Percentiles rank a stretch among this genome's conserved stretches.
These are phyloP conservation scores for Apiotrichum sp. DNA, from an alignment of 1,284 basidiomycete genomes.

Conservation along the genomic window DNA sequence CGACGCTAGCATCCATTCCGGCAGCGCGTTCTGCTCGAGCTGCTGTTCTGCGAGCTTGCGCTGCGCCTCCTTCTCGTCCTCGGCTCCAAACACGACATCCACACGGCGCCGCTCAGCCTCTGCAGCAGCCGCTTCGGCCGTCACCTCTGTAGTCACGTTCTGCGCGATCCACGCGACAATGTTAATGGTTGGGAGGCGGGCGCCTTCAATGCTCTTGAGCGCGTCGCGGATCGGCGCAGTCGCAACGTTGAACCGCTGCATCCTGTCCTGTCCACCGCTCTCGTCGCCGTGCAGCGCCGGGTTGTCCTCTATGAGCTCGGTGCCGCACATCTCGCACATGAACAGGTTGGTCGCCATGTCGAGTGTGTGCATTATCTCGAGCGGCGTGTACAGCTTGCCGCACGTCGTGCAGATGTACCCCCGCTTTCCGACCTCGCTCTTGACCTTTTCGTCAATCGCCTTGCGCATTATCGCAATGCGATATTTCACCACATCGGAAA, in stretches of 20 bases:
- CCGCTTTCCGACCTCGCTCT: constrained; percentile 84
- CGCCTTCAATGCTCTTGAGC: constrained; percentile 78
- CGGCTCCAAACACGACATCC: constrained; percentile 70
- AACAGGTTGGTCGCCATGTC: constrained; percentile 29
- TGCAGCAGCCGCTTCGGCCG: constrained; percentile 58
- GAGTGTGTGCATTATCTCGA: constrained; percentile 80
- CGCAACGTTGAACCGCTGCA: constrained; percentile 91
- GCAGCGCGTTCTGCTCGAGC: constrained; percentile 83
- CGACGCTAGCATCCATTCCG: constrained; percentile 88
- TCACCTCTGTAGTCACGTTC: constrained; percentile 48
- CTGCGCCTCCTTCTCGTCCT: constrained; percentile 72
- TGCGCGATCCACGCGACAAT: constrained; percentile 41
- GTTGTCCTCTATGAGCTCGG: constrained; percentile 86
- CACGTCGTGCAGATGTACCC: constrained; percentile 93
- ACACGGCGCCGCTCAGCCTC: constrained; percentile 55
- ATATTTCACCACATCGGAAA: constrained; percentile 98
- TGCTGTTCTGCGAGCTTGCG: constrained; percentile 66
- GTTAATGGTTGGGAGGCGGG: constrained; percentile 35
- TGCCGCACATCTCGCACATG: constrained; percentile 55
- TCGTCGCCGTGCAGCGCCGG: constrained; percentile 45
- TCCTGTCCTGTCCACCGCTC: constrained; percentile 58
- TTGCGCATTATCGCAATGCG: constrained; percentile 89
- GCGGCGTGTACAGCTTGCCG: constrained; percentile 71
- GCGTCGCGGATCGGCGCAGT: constrained; percentile 81
- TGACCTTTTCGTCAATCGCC: constrained; percentile 76